These are phyloP conservation scores for Hanseniaspora pseudoguilliermondii DNA, from an alignment of 805 yeast genomes.

Conservation along the genomic window DNA sequence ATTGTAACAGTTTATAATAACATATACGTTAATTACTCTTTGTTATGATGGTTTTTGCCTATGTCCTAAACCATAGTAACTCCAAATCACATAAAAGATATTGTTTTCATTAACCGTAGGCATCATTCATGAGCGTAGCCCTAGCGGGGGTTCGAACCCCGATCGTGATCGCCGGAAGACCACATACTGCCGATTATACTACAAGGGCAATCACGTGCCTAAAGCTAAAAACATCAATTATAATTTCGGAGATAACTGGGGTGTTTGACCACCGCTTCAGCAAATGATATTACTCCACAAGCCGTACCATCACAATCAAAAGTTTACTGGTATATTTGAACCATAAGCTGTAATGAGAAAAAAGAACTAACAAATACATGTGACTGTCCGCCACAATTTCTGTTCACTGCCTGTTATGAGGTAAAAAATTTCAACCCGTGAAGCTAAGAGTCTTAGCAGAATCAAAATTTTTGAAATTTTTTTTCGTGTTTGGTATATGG, in stretches of 20 bases:
- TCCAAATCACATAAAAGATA: too few relatives aligned
- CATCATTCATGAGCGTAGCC: slow-evolving; percentile 23
- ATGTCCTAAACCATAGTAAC: too few relatives aligned
- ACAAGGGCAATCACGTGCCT: slow-evolving; percentile 30
- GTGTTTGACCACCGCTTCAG: too few relatives aligned
- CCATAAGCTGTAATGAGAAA: too few relatives aligned
- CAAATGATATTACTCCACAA: too few relatives aligned
- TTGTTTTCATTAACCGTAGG: background rate
- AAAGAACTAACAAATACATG: too few relatives aligned
- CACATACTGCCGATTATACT: slow-evolving; percentile 43
- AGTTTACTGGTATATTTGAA: too few relatives aligned
- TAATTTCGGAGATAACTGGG: background rate
- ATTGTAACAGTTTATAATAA: too few relatives aligned
- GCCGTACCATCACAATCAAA: too few relatives aligned
- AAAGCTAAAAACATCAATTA: background rate
- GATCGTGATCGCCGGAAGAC: slow-evolving; percentile 43
- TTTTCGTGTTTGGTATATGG: background rate
- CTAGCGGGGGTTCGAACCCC: slow-evolving; percentile 45
- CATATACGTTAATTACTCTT: too few relatives aligned
- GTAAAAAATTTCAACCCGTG: background rate
- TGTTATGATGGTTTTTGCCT: too few relatives aligned
- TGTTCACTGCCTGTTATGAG: background rate
- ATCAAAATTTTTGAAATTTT: background rate
- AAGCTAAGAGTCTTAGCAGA: slow-evolving; percentile 1
- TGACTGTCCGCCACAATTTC: too few relatives aligned